Conservation (phyloP, 768 basidiomycete genomes). For the Lentinula edodes region DNA sequence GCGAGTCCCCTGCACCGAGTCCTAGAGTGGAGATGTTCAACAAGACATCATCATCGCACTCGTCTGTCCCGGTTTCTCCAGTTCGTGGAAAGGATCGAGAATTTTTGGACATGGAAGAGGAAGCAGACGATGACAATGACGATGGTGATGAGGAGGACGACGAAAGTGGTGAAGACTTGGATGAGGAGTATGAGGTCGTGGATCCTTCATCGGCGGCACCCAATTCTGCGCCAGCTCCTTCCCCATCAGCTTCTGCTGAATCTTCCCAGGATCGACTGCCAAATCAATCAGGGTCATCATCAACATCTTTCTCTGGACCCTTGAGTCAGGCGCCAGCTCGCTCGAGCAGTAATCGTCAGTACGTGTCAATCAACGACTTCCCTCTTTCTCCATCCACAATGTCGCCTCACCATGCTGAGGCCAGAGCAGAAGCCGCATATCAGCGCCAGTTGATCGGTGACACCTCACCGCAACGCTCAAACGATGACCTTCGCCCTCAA, state of each 20-base stretch:
- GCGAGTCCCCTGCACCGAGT: constrained; percentile 56
- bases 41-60: neutral
- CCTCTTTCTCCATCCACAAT: constrained; percentile 37
- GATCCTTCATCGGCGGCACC: constrained; percentile 4
- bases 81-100: constrained; percentile 34
- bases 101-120: constrained; percentile 64
- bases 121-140: constrained; percentile 35
- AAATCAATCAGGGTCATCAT: neutral
- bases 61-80: constrained; percentile 6
- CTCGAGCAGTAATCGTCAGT: constrained; percentile 25
- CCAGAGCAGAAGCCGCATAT: constrained; percentile 9
- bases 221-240: neutral
- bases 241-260: neutral
- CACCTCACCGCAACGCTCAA: neutral
- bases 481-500: neutral
- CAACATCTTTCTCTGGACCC: neutral
- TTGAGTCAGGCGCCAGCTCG: constrained; percentile 9
- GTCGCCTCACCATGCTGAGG: constrained; percentile 19
- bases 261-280: constrained; percentile 4
- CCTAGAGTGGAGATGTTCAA: constrained; percentile 37
- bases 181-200: constrained; percentile 5
- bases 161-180: constrained; percentile 27
- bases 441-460: constrained; percentile 3
- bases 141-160: constrained; percentile 38
- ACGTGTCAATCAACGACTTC: constrained; percentile 39